Evolutionary conservation across 345 rosid species (phyloP).

Genomic region (Eucalyptus fibrosa): DNA sequence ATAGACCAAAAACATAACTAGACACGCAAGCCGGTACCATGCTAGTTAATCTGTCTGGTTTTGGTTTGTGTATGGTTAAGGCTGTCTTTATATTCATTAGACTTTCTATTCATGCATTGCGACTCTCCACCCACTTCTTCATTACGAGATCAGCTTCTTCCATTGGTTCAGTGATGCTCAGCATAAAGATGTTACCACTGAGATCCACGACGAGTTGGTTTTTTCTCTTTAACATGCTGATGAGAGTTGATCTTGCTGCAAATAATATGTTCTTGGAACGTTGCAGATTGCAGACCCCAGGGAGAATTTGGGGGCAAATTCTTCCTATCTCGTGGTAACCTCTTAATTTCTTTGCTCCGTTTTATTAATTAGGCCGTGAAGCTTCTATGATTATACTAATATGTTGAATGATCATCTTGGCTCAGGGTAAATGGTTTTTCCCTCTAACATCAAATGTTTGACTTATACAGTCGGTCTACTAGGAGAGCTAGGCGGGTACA

Average conservation of each 20-base stretch:
- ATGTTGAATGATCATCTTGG: neutral
- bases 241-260: neutral
- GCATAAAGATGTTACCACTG: too few species aligned
- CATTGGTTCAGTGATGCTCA: constrained; percentile 46
- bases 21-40: constrained; percentile 52
- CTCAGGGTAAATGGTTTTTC: constrained; percentile 8
- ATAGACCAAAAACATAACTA: constrained; percentile 75
- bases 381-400: neutral
- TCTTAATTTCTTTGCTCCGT: neutral
- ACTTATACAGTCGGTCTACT: neutral
- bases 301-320: constrained; percentile 17
- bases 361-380: neutral
- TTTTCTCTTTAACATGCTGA: too few species aligned
- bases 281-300: constrained; percentile 61
- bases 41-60: neutral
- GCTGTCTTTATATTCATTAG: neutral
- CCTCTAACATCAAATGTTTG: neutral
- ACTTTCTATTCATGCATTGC: neutral
- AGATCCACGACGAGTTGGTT: too few species aligned
- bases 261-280: neutral
- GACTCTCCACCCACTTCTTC: neutral
- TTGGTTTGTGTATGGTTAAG: neutral
- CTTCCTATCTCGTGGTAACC: constrained; percentile 40
- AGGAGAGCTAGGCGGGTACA: neutral
- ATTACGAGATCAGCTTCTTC: constrained; percentile 51